Percentiles rank a stretch among this genome's conserved stretches.
phyloP scores from a whole-genome alignment of 768 basidiomycete genomes.

The Tricholoma sp. region DNA sequence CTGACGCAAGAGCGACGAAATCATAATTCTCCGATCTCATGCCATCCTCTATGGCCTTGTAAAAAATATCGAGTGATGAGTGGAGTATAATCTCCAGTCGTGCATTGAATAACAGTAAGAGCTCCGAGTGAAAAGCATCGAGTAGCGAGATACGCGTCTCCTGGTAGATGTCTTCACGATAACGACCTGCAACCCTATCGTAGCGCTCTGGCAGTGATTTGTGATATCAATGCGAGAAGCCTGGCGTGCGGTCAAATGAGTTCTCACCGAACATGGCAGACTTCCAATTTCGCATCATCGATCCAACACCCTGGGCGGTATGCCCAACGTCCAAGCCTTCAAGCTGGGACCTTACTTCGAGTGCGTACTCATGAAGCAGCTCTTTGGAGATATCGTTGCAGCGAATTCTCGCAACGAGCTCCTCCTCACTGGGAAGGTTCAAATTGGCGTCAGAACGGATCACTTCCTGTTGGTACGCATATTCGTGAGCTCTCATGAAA shows the following conservation, averaged over 20 bases:
- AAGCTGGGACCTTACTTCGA: neutral
- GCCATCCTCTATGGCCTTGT: no score
- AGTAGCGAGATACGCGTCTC: neutral
- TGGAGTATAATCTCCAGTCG: neutral
- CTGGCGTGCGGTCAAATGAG: neutral
- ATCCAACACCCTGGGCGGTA: neutral
- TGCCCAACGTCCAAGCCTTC: neutral
- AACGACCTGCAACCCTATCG: neutral
- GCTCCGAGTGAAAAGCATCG: neutral
- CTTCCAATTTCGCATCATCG: neutral
- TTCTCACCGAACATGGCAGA: neutral
- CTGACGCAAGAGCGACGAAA: no score
- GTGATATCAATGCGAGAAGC: no score
- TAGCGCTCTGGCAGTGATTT: neutral
- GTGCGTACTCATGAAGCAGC: neutral
- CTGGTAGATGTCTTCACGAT: neutral
- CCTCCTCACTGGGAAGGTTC: slow-evolving; percentile 95
- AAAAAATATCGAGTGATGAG: neutral
- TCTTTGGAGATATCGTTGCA: neutral
- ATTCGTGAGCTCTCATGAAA: neutral
- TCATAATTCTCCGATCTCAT: no score
- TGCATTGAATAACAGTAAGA: neutral
- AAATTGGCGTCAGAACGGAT: slow-evolving; percentile 95
- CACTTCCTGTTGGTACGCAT: slow-evolving; percentile 75
- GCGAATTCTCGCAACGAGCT: slow-evolving; percentile 63